phyloP scores from a whole-genome alignment of 2,329 filamentous ascomycete species.

The Fusarium sp. region DNA sequence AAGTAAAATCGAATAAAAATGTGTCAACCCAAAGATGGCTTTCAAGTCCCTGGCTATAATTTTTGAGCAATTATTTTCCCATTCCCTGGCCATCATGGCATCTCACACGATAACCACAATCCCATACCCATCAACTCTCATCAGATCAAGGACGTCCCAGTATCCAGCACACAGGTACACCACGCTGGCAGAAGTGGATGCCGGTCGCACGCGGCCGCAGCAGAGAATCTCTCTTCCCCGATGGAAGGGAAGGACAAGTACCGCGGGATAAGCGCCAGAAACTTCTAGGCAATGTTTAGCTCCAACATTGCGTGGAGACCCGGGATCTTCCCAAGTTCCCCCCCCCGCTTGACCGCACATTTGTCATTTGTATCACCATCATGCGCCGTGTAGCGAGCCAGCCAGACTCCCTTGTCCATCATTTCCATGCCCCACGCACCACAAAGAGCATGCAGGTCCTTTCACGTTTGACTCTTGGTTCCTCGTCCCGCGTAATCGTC shows the following conservation, averaged over 20 bases:
- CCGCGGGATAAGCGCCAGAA: slow-evolving; percentile 40
- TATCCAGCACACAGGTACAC: background rate
- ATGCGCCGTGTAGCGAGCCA: background rate
- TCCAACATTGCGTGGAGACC: slow-evolving; percentile 1
- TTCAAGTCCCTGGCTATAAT: background rate
- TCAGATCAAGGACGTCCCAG: background rate
- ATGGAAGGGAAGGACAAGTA: background rate
- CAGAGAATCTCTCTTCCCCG: background rate
- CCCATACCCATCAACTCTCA: background rate
- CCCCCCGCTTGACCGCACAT: background rate
- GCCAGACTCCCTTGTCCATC: slow-evolving; percentile 8
- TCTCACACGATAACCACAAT: background rate
- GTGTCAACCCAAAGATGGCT: background rate
- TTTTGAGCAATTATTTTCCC: background rate
- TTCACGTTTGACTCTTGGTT: background rate
- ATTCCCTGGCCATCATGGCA: background rate
- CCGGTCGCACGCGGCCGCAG: background rate
- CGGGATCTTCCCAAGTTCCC: background rate
- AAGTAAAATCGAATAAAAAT: background rate
- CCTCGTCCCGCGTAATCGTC: background rate
- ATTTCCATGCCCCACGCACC: slow-evolving; percentile 20
- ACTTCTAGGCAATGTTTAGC: slow-evolving; percentile 29
- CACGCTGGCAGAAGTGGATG: background rate
- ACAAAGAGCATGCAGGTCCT: slow-evolving; percentile 36
- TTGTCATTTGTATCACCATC: slow-evolving; percentile 13